A percentile compares a stretch with the other conserved stretches of the same genome.
phyloP scores from a whole-genome alignment of 2,329 filamentous ascomycete genomes.

The Ramularia endophylla region DNA sequence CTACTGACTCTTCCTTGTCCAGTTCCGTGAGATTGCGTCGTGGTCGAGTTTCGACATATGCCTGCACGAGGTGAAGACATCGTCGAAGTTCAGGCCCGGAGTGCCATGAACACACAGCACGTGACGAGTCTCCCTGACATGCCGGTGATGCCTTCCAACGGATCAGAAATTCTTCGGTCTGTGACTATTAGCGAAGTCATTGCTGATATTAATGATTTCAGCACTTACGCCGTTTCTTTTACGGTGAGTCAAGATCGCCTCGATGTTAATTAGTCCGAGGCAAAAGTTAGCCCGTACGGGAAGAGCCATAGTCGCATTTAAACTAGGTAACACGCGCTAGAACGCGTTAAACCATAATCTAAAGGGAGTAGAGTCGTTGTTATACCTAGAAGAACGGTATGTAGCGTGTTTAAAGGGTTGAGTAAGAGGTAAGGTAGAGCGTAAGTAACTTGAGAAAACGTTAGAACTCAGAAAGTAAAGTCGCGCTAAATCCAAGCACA shows the following conservation, averaged over 20 bases:
- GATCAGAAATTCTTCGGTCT: slow-evolving; percentile 40
- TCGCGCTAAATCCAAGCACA: too few species aligned
- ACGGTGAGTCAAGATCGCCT: slow-evolving; percentile 25
- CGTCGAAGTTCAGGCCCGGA: slow-evolving; percentile 33
- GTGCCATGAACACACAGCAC: slow-evolving; percentile 40
- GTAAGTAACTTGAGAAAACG: too few species aligned
- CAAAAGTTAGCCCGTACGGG: slow-evolving; percentile 18
- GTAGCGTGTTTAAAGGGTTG: too few species aligned
- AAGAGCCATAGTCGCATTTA: neutral
- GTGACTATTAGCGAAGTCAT: slow-evolving; percentile 5
- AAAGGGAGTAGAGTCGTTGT: too few species aligned
- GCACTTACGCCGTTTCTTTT: slow-evolving; percentile 21
- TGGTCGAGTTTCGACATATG: slow-evolving; percentile 32
- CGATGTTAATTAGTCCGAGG: slow-evolving; percentile 17
- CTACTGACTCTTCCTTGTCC: neutral
- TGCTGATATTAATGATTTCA: slow-evolving; percentile 1
- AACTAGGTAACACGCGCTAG: neutral
- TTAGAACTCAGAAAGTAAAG: too few species aligned
- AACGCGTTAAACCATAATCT: neutral
- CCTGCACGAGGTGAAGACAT: slow-evolving; percentile 38
- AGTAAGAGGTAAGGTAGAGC: slow-evolving; percentile 1
- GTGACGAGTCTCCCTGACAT: slow-evolving; percentile 7
- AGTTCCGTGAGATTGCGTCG: neutral
- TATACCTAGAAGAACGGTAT: too few species aligned
- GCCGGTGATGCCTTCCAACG: slow-evolving; percentile 27